Percentiles rank a stretch among this genome's conserved stretches.
Evolutionary conservation across 192 early-diverging fungal genomes (phyloP).

Genomic region (Ambispora gerdemannii): DNA sequence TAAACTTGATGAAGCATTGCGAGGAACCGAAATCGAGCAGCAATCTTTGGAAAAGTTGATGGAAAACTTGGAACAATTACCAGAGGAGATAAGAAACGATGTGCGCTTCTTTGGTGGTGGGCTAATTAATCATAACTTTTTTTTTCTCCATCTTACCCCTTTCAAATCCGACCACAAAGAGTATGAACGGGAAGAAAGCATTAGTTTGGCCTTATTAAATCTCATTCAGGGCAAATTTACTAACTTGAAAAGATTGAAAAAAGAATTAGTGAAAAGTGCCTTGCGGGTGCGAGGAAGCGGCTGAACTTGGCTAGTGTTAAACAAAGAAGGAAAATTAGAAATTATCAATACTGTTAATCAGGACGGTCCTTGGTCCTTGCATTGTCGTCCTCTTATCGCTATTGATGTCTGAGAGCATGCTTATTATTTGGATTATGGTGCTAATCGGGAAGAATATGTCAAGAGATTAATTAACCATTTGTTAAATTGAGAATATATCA

Average conservation of each 20-base stretch:
- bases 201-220: too few relatives aligned
- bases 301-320: constrained; percentile 13
- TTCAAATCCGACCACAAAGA: too few relatives aligned
- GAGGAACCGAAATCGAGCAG: too few relatives aligned
- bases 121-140: too few relatives aligned
- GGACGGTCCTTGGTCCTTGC: not conserved
- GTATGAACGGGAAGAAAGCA: too few relatives aligned
- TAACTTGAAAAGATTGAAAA: constrained; percentile 19
- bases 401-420: constrained; percentile 22
- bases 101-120: too few relatives aligned
- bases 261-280: constrained; percentile 13
- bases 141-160: too few relatives aligned
- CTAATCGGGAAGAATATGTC: not conserved
- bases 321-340: not conserved
- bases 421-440: constrained; percentile 19
- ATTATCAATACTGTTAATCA: constrained; percentile 20
- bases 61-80: too few relatives aligned
- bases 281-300: constrained; percentile 3
- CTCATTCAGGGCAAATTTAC: constrained; percentile 1
- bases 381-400: not conserved
- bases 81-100: too few relatives aligned
- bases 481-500: constrained; percentile 22
- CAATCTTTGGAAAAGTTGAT: too few relatives aligned
- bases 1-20: too few relatives aligned
- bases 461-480: not conserved